Base-by-base conservation (phyloP, 2,329 filamentous ascomycete species). In the Fusarium buharicum region DNA sequence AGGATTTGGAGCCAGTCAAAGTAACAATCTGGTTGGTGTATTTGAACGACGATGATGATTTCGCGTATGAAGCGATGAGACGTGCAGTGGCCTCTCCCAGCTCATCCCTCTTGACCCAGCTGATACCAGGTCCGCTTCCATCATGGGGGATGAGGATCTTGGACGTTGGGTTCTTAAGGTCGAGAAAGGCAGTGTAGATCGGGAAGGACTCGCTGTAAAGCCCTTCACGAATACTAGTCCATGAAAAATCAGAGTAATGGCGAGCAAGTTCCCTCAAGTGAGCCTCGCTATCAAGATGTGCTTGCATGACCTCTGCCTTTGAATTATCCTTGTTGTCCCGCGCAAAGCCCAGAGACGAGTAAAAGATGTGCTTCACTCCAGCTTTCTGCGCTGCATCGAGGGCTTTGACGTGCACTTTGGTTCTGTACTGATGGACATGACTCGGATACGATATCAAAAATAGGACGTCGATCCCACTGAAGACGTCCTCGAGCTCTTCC, bases 391-490 rank as follows among this genome's bases (percentile, higher is more conserved):
- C 64, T 0, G 64, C 64, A 22, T 67, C 40, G 0, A 67, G 49
- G 2, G 52, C 64, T 28, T 50, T 50, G 2, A 24, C 45, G 0
- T 66, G 64, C 0, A 66, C 56, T 6, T 55, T 39, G 0, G 44
- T 47, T 2, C 64, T 53, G 4, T 67, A 67, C 1, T 67, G 11
- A 2, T 48, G 64, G 2, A 67, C 60, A 13, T 65, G 60, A 31
- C 64, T 66, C 1, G 64, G 60, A 20, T 62, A 66, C 1, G 64
- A 67, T 40, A 66, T 67, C 16, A 67, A 30, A 4, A 67, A 67
- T 0, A 67, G 49, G 0, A 52, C 14, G 8, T 65, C 3, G 0
- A 65, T 18, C 1, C 56, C 52, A 9, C 3, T 1, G 20, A 66
- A 67, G 0, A 20, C 49, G 3, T 28, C 31, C 14, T 52, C 30